Evolutionary conservation across 495 filamentous ascomycete genomes (phyloP).

Genomic region (Talaromyces proteolyticus): DNA sequence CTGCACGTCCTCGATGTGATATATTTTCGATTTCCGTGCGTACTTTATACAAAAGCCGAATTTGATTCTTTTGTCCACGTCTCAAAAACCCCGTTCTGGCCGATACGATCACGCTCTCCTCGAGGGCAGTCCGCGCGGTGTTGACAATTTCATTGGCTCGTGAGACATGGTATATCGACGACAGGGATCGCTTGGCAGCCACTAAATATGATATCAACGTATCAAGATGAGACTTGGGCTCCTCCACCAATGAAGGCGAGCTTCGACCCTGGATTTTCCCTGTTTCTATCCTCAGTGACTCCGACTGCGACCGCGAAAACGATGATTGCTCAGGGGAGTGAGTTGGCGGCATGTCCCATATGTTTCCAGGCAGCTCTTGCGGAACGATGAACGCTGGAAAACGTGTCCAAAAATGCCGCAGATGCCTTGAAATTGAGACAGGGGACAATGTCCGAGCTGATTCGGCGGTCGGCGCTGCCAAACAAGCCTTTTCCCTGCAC

Average conservation of each 20-base stretch:
- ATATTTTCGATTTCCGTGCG: slow-evolving; percentile 54
- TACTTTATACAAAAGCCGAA: slow-evolving; percentile 61
- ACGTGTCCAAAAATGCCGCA: neutral
- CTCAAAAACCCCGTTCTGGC: slow-evolving; percentile 75
- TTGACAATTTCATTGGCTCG: slow-evolving; percentile 86
- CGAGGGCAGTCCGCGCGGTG: slow-evolving; percentile 64
- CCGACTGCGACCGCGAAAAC: neutral
- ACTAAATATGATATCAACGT: slow-evolving; percentile 76
- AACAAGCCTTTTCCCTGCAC: neutral
- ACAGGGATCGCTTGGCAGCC: slow-evolving; percentile 82
- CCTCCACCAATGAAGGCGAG: slow-evolving; percentile 4
- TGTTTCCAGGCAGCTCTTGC: too few relatives aligned
- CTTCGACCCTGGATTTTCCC: neutral
- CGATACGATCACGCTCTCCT: slow-evolving; percentile 70
- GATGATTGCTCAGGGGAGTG: neutral
- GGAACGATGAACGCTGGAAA: too few relatives aligned
- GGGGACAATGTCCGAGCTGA: too few relatives aligned
- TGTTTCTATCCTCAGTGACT: neutral
- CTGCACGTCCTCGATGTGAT: slow-evolving; percentile 42
- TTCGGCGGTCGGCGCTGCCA: neutral
- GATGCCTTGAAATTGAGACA: neutral
- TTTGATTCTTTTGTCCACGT: slow-evolving; percentile 65
- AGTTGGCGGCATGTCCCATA: slow-evolving; percentile 7
- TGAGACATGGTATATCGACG: slow-evolving; percentile 77
- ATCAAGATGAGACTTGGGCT: slow-evolving; percentile 47